phyloP scores from a whole-genome alignment of 75 land plant species.

The Picea sitchensis region DNA sequence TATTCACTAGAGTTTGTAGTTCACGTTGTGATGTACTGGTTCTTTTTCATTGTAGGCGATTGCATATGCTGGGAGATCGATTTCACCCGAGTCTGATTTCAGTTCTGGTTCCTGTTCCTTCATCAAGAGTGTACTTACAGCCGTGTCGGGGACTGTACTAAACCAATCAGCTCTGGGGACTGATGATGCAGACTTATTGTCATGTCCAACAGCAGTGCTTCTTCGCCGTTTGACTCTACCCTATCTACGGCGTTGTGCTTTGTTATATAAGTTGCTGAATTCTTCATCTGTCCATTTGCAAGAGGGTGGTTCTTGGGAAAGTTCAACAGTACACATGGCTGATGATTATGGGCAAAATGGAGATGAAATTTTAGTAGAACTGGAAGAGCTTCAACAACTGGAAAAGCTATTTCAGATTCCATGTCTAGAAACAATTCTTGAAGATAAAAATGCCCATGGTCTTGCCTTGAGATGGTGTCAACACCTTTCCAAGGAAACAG shows the following conservation, averaged over 20 bases:
- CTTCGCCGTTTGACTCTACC: constrained; percentile 74
- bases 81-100: constrained; percentile 15
- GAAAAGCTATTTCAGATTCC: constrained; percentile 66
- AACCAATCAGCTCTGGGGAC: constrained; percentile 33
- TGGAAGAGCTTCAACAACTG: constrained; percentile 49
- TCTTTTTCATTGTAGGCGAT: constrained; percentile 22
- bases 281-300: constrained; percentile 36
- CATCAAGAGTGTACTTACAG: constrained; percentile 17
- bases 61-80: constrained; percentile 15
- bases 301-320: constrained; percentile 28
- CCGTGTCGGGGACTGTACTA: constrained; percentile 25
- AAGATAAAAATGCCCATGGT: constrained; percentile 38
- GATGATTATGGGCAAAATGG: constrained; percentile 15
- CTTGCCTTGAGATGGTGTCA: constrained; percentile 62
- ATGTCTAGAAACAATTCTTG: constrained; percentile 47
- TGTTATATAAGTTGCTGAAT: constrained; percentile 63
- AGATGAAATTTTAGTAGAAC: constrained; percentile 22
- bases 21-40: background rate
- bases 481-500: constrained; percentile 45
- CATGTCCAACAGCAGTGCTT: constrained; percentile 23
- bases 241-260: constrained; percentile 76
- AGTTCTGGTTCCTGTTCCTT: constrained; percentile 17
- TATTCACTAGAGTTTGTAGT: background rate
- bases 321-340: constrained; percentile 2
- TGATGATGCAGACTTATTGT: constrained; percentile 31